Conservation (phyloP, 768 basidiomycete genomes). For the Lactarius hatsudake region DNA sequence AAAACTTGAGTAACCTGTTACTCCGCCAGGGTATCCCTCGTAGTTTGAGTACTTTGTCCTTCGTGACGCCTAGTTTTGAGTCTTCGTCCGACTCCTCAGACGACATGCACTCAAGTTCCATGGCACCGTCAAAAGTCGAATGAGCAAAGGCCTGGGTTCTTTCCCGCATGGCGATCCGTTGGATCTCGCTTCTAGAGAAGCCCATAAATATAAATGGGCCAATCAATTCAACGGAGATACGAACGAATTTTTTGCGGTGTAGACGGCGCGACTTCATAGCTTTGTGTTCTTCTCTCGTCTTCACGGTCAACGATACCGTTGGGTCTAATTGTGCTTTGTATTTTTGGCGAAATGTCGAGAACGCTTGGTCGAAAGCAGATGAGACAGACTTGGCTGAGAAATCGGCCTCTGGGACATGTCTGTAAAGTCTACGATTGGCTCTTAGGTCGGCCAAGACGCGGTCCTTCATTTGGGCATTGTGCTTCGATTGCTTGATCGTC, state of each 20-base stretch:
- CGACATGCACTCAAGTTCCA: constrained; percentile 77
- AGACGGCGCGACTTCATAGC: constrained; percentile 58
- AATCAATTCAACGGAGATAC: constrained; percentile 31
- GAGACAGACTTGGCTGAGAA: constrained; percentile 62
- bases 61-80: constrained; percentile 29
- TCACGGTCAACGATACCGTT: constrained; percentile 41
- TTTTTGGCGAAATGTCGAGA: constrained; percentile 65
- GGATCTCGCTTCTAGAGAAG: constrained; percentile 59
- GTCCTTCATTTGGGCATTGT: constrained; percentile 69
- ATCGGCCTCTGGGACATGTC: constrained; percentile 61
- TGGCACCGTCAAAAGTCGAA: constrained; percentile 63
- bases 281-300: constrained; percentile 58
- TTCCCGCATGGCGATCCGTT: constrained; percentile 59
- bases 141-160: constrained; percentile 55
- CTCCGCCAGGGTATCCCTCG: constrained; percentile 71
- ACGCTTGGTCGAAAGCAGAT: constrained; percentile 65
- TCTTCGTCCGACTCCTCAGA: constrained; percentile 73
- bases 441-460: constrained; percentile 61
- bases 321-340: constrained; percentile 59
- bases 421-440: constrained; percentile 53
- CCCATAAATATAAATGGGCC: not conserved
- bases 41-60: constrained; percentile 45
- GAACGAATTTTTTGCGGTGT: constrained; percentile 60
- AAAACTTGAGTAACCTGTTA: constrained; percentile 57
- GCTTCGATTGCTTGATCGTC: constrained; percentile 69